phyloP scores from a whole-genome alignment of 345 rosid genomes.

The Erysimum cheiranthoides region DNA sequence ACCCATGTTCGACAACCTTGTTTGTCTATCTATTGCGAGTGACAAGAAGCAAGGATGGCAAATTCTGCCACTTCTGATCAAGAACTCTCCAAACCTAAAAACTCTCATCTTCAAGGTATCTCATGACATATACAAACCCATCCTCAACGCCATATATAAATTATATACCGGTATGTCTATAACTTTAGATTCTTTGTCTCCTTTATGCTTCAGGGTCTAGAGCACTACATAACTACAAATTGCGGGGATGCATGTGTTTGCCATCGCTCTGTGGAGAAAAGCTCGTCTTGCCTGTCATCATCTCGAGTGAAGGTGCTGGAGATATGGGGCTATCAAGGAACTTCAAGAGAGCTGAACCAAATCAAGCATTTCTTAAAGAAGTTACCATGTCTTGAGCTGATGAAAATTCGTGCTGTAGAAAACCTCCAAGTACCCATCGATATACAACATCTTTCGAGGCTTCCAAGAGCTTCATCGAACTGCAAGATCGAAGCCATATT shows the following conservation, averaged over 20 bases:
- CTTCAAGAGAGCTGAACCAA: neutral
- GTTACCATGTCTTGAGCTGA: slow-evolving; percentile 18
- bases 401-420: neutral
- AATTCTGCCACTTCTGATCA: slow-evolving; percentile 11
- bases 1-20: slow-evolving; percentile 5
- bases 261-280: neutral
- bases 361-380: slow-evolving; percentile 4
- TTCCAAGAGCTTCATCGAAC: slow-evolving; percentile 23
- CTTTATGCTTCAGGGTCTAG: slow-evolving; percentile 12
- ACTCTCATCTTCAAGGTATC: slow-evolving; percentile 25
- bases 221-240: neutral
- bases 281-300: slow-evolving; percentile 1
- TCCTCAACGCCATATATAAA: neutral
- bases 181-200: neutral
- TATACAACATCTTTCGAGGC: neutral
- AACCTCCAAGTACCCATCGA: neutral
- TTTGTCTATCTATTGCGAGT: neutral
- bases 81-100: slow-evolving; percentile 27
- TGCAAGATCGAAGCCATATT: slow-evolving; percentile 4
- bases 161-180: neutral
- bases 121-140: neutral
- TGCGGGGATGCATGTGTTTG: slow-evolving; percentile 25
- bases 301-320: slow-evolving; percentile 9
- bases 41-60: slow-evolving; percentile 7
- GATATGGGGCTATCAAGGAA: neutral